Conservation (phyloP, 768 basidiomycete species). For the Agaricus blazei region DNA sequence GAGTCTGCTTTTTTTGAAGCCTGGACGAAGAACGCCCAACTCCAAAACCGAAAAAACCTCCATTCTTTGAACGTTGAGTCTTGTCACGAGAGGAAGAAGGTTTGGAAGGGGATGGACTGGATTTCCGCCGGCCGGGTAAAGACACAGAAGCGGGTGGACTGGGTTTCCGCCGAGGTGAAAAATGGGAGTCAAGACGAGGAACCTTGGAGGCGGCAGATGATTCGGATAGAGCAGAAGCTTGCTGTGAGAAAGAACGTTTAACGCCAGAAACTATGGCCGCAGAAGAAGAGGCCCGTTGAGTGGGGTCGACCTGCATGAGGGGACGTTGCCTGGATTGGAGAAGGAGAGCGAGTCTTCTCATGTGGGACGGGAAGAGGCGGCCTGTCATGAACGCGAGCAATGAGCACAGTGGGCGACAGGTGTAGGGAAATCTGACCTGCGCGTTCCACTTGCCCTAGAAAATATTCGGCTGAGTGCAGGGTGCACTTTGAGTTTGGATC, state of each 20-base stretch:
- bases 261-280: constrained; percentile 16
- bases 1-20: constrained; percentile 6
- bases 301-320: constrained; percentile 54
- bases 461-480: neutral
- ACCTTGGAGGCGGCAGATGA: constrained; percentile 20
- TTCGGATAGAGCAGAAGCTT: constrained; percentile 22
- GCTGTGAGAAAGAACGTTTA: constrained; percentile 46
- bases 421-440: constrained; percentile 12
- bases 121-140: constrained; percentile 3
- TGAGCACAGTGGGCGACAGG: neutral
- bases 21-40: constrained; percentile 4
- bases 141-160: constrained; percentile 4
- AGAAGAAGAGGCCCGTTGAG: constrained; percentile 20
- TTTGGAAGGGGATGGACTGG: constrained; percentile 15
- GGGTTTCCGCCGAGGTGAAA: constrained; percentile 16
- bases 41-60: constrained; percentile 6
- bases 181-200: constrained; percentile 21
- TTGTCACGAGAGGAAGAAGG: constrained; percentile 9
- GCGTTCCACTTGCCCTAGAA: constrained; percentile 3
- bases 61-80: neutral
- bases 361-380: constrained; percentile 23
- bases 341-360: constrained; percentile 43
- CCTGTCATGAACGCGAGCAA: neutral
- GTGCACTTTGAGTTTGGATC: neutral
- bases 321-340: constrained; percentile 47